phyloP scores from a whole-genome alignment of 345 rosid genomes.

The Tarenaya hassleriana region DNA sequence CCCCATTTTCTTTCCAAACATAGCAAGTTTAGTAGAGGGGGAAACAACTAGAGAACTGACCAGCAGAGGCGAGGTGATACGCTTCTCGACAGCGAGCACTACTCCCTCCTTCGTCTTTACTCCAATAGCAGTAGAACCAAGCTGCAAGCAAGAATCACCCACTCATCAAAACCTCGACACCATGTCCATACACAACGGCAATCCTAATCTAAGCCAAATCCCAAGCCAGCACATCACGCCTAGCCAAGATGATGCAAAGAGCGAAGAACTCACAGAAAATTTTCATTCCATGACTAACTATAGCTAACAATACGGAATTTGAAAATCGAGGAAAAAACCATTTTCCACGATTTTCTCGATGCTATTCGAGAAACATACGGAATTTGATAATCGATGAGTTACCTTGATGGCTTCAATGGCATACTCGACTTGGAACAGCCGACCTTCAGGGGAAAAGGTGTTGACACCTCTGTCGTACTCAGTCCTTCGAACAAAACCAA shows the following conservation, averaged over 20 bases:
- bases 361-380: neutral
- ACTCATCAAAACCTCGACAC: neutral
- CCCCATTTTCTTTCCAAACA: too few species aligned
- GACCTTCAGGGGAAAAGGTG: conserved; percentile 97
- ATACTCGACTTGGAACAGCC: conserved; percentile 94
- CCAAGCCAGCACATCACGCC: neutral
- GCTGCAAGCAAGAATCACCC: conserved; percentile 28
- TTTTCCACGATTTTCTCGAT: neutral
- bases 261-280: neutral
- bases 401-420: conserved; percentile 99
- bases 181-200: neutral
- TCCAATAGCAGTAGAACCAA: conserved; percentile 74
- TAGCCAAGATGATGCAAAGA: too few species aligned
- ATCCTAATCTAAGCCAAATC: neutral
- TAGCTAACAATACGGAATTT: too few species aligned
- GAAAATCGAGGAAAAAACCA: too few species aligned
- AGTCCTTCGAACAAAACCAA: conserved; percentile 46
- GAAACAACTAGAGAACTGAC: conserved; percentile 26
- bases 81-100: conserved; percentile 93
- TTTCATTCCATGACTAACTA: neutral
- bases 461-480: conserved; percentile 99
- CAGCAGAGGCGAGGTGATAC: conserved; percentile 87
- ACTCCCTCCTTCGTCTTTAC: conserved; percentile 74
- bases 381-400: neutral
- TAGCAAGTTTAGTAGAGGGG: conserved; percentile 28